A percentile compares a stretch with the other conserved stretches of the same genome.
Evolutionary conservation across 805 yeast genomes (phyloP).

Genomic region (Saccharomyces jurei): DNA sequence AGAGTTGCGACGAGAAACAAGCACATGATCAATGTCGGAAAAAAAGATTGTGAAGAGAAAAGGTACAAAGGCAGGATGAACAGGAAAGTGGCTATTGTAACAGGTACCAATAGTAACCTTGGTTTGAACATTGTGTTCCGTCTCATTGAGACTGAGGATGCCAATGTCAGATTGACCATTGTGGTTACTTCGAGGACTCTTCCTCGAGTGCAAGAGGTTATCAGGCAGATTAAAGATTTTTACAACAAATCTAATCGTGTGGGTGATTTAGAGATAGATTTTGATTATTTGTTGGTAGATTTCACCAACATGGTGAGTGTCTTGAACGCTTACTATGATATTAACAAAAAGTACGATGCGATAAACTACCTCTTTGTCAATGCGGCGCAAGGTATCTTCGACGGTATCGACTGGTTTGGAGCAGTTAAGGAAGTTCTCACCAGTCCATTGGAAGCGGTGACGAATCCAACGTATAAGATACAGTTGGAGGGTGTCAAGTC

Average conservation of each 20-base stretch:
- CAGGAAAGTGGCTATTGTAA: conserved; percentile 37
- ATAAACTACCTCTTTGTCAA: conserved; percentile 77
- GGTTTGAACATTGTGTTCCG: conserved; percentile 84
- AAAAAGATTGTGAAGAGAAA: not conserved
- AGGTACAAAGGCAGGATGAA: conserved; percentile 5
- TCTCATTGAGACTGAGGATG: conserved; percentile 52
- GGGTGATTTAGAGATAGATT: conserved; percentile 50
- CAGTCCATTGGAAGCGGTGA: conserved; percentile 74
- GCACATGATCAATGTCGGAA: not conserved
- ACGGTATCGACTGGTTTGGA: conserved; percentile 78
- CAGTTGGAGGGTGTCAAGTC: conserved; percentile 75
- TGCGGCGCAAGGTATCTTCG: conserved; percentile 84
- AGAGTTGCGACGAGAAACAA: not conserved
- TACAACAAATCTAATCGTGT: conserved; percentile 38
- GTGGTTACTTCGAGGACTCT: conserved; percentile 86
- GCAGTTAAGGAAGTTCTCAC: conserved; percentile 61
- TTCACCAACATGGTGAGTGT: conserved; percentile 85
- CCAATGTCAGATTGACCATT: conserved; percentile 54
- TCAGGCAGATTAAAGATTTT: conserved; percentile 42
- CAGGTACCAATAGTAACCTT: conserved; percentile 53
- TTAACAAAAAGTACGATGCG: conserved; percentile 52
- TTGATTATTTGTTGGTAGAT: conserved; percentile 84
- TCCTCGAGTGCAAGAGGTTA: conserved; percentile 73
- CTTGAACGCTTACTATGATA: conserved; percentile 62
- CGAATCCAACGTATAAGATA: conserved; percentile 77